Evolutionary conservation across 768 basidiomycete genomes (phyloP).

Genomic region (Boletales sp.): DNA sequence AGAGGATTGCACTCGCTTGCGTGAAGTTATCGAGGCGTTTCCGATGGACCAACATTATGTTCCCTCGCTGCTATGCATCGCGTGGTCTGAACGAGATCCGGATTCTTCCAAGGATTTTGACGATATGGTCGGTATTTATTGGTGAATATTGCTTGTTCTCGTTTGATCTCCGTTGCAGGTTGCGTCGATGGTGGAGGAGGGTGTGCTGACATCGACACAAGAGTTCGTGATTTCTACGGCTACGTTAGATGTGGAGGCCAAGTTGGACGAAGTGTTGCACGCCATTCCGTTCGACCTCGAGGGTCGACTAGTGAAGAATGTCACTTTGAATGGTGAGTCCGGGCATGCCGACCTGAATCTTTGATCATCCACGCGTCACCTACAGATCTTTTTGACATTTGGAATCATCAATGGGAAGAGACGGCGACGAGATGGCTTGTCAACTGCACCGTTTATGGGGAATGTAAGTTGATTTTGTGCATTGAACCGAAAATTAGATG

Average conservation of each 20-base stretch:
- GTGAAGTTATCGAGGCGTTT: slow-evolving; percentile 56
- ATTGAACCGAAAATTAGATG: not conserved
- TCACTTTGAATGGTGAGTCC: slow-evolving; percentile 45
- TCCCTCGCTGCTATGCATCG: slow-evolving; percentile 58
- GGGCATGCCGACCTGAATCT: slow-evolving; percentile 10
- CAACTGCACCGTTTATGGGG: slow-evolving; percentile 32
- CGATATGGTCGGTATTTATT: slow-evolving; percentile 49
- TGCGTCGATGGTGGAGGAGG: slow-evolving; percentile 43
- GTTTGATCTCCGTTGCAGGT: slow-evolving; percentile 36
- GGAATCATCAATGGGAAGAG: slow-evolving; percentile 24
- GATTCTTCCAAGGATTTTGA: slow-evolving; percentile 46
- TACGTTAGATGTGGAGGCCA: slow-evolving; percentile 55
- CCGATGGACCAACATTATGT: slow-evolving; percentile 55
- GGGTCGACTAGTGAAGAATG: slow-evolving; percentile 50
- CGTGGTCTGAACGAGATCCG: slow-evolving; percentile 52
- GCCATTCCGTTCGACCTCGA: slow-evolving; percentile 49
- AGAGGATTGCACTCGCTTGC: slow-evolving; percentile 69
- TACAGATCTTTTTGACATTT: slow-evolving; percentile 25
- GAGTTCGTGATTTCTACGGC: slow-evolving; percentile 50
- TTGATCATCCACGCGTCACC: not conserved
- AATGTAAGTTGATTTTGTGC: slow-evolving; percentile 38
- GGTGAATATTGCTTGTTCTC: not conserved
- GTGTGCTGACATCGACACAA: slow-evolving; percentile 37
- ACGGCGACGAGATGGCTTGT: slow-evolving; percentile 17
- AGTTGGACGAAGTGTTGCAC: slow-evolving; percentile 43